Conservation (phyloP, 2,329 filamentous ascomycete species). For the Byssoonygena ceratinophila region DNA sequence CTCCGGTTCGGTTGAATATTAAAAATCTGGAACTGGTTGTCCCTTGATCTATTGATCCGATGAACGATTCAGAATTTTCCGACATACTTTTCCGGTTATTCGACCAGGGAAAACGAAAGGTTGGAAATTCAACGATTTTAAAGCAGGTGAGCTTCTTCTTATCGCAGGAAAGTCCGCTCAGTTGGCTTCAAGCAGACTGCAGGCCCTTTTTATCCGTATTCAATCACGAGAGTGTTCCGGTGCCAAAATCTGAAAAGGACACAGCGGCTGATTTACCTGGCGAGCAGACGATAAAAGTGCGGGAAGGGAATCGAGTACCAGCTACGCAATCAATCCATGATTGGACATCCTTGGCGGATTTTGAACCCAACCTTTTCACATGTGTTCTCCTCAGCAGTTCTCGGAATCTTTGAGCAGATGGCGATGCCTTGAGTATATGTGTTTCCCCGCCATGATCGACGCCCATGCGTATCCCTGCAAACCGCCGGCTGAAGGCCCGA, state of each 20-base stretch:
- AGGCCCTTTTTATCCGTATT: not conserved
- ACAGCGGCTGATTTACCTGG: not conserved
- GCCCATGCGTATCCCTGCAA: not conserved
- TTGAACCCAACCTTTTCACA: not conserved
- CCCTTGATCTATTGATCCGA: slow-evolving; percentile 82
- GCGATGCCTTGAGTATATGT: not conserved
- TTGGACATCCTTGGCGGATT: not conserved
- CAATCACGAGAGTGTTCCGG: not conserved
- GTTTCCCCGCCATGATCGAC: slow-evolving; percentile 3
- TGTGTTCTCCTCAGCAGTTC: not conserved
- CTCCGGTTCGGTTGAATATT: slow-evolving; percentile 72
- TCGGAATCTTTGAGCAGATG: not conserved
- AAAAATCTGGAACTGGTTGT: slow-evolving; percentile 84
- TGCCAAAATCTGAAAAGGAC: not conserved
- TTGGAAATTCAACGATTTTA: not conserved
- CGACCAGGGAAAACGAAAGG: not conserved
- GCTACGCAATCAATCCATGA: not conserved
- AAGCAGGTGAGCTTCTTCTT: not conserved
- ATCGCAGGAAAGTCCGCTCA: not conserved
- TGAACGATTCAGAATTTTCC: slow-evolving; percentile 40
- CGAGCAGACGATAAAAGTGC: not conserved
- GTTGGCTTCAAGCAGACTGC: not conserved
- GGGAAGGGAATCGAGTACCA: not conserved
- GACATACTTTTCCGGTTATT: not conserved
- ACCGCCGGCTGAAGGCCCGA: not conserved